Conservation (phyloP, 129 eudicot species). For the Calendula officinalis region DNA sequence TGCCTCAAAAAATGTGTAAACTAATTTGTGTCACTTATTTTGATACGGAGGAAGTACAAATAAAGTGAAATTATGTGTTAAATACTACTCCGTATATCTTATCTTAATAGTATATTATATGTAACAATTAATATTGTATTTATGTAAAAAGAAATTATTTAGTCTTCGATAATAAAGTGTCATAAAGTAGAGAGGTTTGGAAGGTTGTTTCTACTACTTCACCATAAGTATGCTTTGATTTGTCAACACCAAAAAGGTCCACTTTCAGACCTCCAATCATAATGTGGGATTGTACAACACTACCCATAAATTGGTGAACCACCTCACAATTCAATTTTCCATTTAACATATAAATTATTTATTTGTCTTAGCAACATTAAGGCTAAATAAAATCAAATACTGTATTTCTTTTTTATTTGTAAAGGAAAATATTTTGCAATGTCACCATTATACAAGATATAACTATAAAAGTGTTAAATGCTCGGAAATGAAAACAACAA, state of each 20-base stretch:
- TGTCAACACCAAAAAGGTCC: conserved; percentile 18
- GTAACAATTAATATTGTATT: no score
- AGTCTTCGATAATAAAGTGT: conserved; percentile 1
- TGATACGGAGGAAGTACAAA: no score
- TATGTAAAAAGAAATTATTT: neutral
- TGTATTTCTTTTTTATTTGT: neutral
- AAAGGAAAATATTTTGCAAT: no score
- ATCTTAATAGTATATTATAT: no score
- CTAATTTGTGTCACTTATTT: no score
- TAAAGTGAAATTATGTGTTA: no score
- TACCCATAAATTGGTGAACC: conserved; percentile 22
- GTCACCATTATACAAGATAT: no score
- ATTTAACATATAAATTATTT: neutral
- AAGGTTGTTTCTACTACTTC: conserved; percentile 15
- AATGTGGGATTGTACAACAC: conserved; percentile 12
- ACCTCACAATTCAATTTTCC: conserved; percentile 8
- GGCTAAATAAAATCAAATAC: neutral
- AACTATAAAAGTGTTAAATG: no score
- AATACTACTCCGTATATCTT: no score
- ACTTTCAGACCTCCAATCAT: conserved; percentile 23
- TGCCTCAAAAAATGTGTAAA: no score
- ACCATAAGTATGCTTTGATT: conserved; percentile 22
- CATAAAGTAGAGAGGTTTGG: conserved; percentile 4
- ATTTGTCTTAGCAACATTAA: neutral
- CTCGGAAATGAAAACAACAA: no score